Conservation (phyloP, 495 filamentous ascomycete genomes). For the Penicillium silybi region DNA sequence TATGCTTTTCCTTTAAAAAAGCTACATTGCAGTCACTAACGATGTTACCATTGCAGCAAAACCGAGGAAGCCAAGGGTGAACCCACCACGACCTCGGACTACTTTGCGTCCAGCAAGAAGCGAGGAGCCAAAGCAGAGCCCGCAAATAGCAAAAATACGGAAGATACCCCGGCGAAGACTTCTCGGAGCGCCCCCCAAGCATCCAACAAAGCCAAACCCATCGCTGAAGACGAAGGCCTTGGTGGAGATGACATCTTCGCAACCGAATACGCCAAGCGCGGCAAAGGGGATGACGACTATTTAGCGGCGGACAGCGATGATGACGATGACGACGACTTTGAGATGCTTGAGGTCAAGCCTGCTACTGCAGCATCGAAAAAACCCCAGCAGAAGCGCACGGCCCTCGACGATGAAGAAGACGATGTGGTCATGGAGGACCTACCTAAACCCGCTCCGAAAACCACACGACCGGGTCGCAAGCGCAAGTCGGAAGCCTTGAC, state of each 20-base stretch:
- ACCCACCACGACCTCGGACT: conserved; percentile 55
- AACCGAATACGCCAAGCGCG: conserved; percentile 54
- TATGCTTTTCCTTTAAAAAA: conserved; percentile 14
- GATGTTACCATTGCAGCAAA: conserved; percentile 28
- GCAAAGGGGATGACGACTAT: conserved; percentile 66
- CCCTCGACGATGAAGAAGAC: conserved; percentile 43
- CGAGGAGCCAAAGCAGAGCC: conserved; percentile 34
- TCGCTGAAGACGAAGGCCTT: conserved; percentile 57
- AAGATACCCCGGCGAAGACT: conserved; percentile 26
- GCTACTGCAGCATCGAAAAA: conserved; percentile 23
- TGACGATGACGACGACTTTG: conserved; percentile 48
- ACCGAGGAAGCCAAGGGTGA: conserved; percentile 45
- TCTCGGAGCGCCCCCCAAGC: conserved; percentile 21
- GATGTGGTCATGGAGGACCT: conserved; percentile 43
- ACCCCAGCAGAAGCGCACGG: conserved; percentile 44
- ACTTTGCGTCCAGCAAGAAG: conserved; percentile 59
- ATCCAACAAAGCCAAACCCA: conserved; percentile 28
- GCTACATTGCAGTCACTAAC: conserved; percentile 1
- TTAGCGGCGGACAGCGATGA: conserved; percentile 57
- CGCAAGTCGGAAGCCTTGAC: conserved; percentile 53
- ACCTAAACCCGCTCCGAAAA: conserved; percentile 33
- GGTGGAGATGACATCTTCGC: conserved; percentile 72
- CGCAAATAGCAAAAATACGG: conserved; percentile 4
- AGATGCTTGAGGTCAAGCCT: conserved; percentile 35
- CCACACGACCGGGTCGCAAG: conserved; percentile 43